phyloP scores from a whole-genome alignment of 2,329 filamentous ascomycete species.

The Beauveria brongniartii region DNA sequence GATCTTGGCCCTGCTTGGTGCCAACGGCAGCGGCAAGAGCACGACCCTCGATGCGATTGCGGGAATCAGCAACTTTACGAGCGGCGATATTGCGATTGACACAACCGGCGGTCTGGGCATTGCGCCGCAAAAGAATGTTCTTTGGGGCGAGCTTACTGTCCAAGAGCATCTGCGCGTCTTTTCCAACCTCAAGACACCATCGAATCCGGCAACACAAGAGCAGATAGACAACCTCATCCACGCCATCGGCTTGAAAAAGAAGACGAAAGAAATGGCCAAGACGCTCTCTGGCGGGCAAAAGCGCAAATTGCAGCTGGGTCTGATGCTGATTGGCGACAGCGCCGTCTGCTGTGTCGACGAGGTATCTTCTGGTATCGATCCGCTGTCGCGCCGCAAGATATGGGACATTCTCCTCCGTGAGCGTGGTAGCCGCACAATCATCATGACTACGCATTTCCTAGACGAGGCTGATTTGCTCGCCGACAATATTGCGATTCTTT shows the following conservation, averaged over 20 bases:
- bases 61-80: constrained; percentile 32
- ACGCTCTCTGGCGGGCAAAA: constrained; percentile 71
- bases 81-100: constrained; percentile 55
- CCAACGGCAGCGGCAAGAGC: constrained; percentile 67
- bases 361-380: constrained; percentile 65
- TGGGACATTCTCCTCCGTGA: constrained; percentile 59
- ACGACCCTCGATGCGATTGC: constrained; percentile 38
- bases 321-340: constrained; percentile 71
- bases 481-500: constrained; percentile 63
- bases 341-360: constrained; percentile 68
- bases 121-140: constrained; percentile 68
- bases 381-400: constrained; percentile 47
- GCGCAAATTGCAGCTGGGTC: constrained; percentile 65
- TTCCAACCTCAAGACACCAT: constrained; percentile 55
- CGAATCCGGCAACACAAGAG: constrained; percentile 36
- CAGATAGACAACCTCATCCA: constrained; percentile 39
- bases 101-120: constrained; percentile 65
- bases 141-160: constrained; percentile 67
- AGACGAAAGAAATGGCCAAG: constrained; percentile 50
- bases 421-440: constrained; percentile 56
- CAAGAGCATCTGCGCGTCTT: constrained; percentile 64
- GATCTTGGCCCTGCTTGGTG: constrained; percentile 63
- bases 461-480: constrained; percentile 66
- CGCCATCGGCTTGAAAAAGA: constrained; percentile 58
- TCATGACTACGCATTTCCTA: constrained; percentile 69